phyloP scores from a whole-genome alignment of 1,284 basidiomycete species.

The Papiliotrema terrestris region DNA sequence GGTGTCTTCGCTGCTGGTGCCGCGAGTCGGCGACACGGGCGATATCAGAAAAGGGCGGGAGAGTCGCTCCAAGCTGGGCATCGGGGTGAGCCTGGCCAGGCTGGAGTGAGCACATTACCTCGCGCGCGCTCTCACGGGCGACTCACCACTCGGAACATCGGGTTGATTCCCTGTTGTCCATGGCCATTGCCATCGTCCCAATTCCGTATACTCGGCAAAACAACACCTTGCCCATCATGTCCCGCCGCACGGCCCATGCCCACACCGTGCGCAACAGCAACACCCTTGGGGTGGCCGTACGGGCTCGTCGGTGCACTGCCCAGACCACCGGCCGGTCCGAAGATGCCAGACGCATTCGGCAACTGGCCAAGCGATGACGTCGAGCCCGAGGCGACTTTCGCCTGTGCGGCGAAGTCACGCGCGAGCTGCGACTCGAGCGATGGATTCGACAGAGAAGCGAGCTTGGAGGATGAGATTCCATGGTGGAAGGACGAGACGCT shows the following conservation, averaged over 20 bases:
- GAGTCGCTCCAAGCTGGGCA: slow-evolving; percentile 32
- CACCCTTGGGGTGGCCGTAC: slow-evolving; percentile 38
- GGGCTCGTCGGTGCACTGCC: slow-evolving; percentile 36
- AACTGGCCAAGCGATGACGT: slow-evolving; percentile 33
- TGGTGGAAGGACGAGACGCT: slow-evolving; percentile 64
- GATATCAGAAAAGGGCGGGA: slow-evolving; percentile 53
- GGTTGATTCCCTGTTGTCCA: slow-evolving; percentile 58
- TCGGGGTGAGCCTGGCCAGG: slow-evolving; percentile 29
- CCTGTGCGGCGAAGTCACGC: slow-evolving; percentile 69
- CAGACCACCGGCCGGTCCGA: neutral
- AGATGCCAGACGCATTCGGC: neutral
- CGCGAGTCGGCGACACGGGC: slow-evolving; percentile 71
- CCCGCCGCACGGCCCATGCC: slow-evolving; percentile 26
- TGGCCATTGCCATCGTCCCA: slow-evolving; percentile 29
- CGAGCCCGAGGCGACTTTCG: slow-evolving; percentile 56
- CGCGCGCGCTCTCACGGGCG: neutral
- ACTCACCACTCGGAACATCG: slow-evolving; percentile 86
- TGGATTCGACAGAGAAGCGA: slow-evolving; percentile 71
- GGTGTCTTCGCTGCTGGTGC: slow-evolving; percentile 18
- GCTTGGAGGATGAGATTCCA: slow-evolving; percentile 61
- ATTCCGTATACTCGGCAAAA: slow-evolving; percentile 52
- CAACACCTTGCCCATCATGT: slow-evolving; percentile 1
- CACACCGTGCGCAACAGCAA: slow-evolving; percentile 33
- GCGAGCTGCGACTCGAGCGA: slow-evolving; percentile 75
- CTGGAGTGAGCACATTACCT: neutral